Evolutionary conservation across 169 alveolate species (phyloP), one percentile per base, ranked within the genome.

Genomic region (Plasmodium knowlesi): DNA sequence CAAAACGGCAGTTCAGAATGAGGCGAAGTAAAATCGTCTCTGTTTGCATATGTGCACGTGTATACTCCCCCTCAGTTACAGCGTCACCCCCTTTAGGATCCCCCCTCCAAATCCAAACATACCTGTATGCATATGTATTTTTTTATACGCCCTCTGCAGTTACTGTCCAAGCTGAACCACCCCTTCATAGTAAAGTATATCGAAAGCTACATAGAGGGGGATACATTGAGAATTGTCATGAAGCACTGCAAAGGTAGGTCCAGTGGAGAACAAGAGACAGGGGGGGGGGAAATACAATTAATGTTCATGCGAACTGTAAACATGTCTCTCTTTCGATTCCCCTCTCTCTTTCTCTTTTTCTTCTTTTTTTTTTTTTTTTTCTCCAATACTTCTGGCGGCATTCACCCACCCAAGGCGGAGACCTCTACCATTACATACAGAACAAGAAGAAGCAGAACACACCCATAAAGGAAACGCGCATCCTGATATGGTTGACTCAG

Each of bases 161-260:
- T 96, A 22, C 88, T 95, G 39, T 94, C 97, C 30, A 95, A 94
- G 61, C 81, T 96, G 12, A 92, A 94, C 85, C 98, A 96, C 81
- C 98, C 98, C 1, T 97, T 96, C 95, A 97, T 98, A 34, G 98
- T 98, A 3, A 96, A 97, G 85, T 97, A 97, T 91, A 96, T 96
- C 82, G 98, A 97, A 72, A 96, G 98, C 72, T 98, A 97, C 91
- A 96, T 97, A 73, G 99, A 98, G 73, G 98, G 97, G 46, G 96
- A 96, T 19, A 93, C 96, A 8, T 95, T 98, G 34, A 96, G 97
- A 88, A 98, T 98, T 10, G 96, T 98, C 0, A 98, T 98, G 97
- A 98, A 98, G 39, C 98, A 97, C 88, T 98, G 99, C 78, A 98
- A 97, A 92, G 99, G 99, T 79, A 97, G 96, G 53, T 53, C 83